Conservation (phyloP, 2,329 filamentous ascomycete species). For the Knufia petricola region DNA sequence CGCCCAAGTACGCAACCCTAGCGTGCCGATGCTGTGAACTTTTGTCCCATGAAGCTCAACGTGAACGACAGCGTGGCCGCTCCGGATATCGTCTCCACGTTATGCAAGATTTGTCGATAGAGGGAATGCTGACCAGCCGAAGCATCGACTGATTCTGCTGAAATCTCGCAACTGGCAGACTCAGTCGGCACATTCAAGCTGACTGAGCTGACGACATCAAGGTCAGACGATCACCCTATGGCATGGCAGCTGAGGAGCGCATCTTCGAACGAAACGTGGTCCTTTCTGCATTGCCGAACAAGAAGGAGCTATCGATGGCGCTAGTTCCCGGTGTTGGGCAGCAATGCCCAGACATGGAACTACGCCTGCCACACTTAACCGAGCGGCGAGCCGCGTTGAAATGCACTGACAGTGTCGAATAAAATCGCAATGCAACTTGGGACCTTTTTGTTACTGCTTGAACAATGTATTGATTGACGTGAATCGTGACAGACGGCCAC, state of each 20-base stretch:
- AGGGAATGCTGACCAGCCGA: not conserved
- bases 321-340: constrained; percentile 5
- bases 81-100: too few species aligned
- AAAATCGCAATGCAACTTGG: not conserved
- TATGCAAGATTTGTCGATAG: too few species aligned
- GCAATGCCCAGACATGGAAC: constrained; percentile 6
- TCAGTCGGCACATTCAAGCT: not conserved
- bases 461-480: not conserved
- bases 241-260: not conserved
- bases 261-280: not conserved
- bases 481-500: not conserved
- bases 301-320: not conserved
- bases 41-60: too few species aligned
- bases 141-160: not conserved
- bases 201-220: too few species aligned
- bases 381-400: not conserved
- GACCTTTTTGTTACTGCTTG: not conserved
- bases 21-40: too few species aligned
- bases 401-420: constrained; percentile 1
- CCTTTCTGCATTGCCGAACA: not conserved
- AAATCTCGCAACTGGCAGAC: not conserved
- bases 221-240: too few species aligned
- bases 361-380: not conserved
- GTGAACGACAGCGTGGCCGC: too few species aligned
- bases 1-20: not conserved